These are phyloP conservation scores for Rhizopogon hawkerae DNA, from an alignment of 1,284 basidiomycete genomes.

Conservation along the genomic window DNA sequence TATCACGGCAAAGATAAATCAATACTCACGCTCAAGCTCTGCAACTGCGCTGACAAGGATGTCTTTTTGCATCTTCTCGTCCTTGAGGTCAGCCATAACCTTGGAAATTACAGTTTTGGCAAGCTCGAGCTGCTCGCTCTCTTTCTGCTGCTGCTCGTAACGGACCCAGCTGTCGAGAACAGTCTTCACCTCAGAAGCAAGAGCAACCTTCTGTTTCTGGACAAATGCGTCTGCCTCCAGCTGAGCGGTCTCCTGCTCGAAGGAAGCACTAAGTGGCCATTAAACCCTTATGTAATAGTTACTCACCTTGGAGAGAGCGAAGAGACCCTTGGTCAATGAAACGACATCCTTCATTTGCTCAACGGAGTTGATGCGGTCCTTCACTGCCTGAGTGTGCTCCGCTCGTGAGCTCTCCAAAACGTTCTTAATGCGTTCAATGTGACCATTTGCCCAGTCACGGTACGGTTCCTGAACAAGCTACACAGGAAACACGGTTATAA, in stretches of 20 bases:
- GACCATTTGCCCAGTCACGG: slow-evolving; percentile 84
- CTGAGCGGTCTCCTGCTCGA: slow-evolving; percentile 76
- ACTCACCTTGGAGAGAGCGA: slow-evolving; percentile 82
- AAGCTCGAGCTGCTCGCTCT: slow-evolving; percentile 90
- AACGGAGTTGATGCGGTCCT: slow-evolving; percentile 87
- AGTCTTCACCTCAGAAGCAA: slow-evolving; percentile 86
- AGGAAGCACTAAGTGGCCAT: background rate
- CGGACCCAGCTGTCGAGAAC: slow-evolving; percentile 98
- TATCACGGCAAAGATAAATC: background rate
- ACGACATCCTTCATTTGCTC: slow-evolving; percentile 93
- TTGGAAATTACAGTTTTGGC: slow-evolving; percentile 82
- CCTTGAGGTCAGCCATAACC: slow-evolving; percentile 75
- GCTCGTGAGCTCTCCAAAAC: slow-evolving; percentile 79
- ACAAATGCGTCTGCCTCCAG: slow-evolving; percentile 89
- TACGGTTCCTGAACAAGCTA: slow-evolving; percentile 65
- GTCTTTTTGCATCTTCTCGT: slow-evolving; percentile 92
- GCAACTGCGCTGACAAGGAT: slow-evolving; percentile 78
- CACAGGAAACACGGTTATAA: slow-evolving; percentile 5
- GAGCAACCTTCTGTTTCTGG: slow-evolving; percentile 80
- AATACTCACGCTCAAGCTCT: slow-evolving; percentile 85
- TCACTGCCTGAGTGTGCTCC: slow-evolving; percentile 90
- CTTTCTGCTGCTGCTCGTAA: slow-evolving; percentile 94
- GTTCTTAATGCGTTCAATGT: slow-evolving; percentile 76
- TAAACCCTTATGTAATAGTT: background rate
- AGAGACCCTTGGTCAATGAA: slow-evolving; percentile 82